Evolutionary conservation across 2,329 filamentous ascomycete genomes (phyloP).

Genomic region (Alternaria sp.): DNA sequence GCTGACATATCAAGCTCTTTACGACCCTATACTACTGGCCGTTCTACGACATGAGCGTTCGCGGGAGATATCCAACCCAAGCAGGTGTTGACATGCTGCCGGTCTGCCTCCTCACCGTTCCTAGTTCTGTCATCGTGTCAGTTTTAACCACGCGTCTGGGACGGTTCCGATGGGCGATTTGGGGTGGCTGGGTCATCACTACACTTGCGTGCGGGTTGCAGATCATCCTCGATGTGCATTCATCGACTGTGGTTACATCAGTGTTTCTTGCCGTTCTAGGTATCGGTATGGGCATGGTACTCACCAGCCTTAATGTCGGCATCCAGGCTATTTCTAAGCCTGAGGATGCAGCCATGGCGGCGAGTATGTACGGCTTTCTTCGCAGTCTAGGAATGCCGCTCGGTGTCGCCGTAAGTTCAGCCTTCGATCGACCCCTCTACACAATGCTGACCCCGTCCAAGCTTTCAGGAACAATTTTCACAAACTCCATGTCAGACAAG

Average conservation of each 20-base stretch:
- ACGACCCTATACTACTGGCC: slow-evolving; percentile 55
- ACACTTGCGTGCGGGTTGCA: slow-evolving; percentile 51
- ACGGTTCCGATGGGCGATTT: slow-evolving; percentile 54
- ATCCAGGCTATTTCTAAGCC: slow-evolving; percentile 51
- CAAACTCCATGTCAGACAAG: slow-evolving; percentile 51
- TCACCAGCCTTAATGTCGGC: slow-evolving; percentile 53
- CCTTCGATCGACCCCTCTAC: not conserved
- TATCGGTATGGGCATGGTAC: slow-evolving; percentile 55
- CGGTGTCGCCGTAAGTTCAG: slow-evolving; percentile 50
- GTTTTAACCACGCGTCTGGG: slow-evolving; percentile 38
- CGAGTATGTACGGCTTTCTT: slow-evolving; percentile 52
- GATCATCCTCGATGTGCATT: slow-evolving; percentile 49
- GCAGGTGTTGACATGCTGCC: slow-evolving; percentile 54
- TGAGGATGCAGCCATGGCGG: slow-evolving; percentile 48
- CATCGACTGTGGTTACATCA: slow-evolving; percentile 48
- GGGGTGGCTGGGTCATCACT: slow-evolving; percentile 54
- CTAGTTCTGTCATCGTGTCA: slow-evolving; percentile 39
- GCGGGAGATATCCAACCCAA: slow-evolving; percentile 43
- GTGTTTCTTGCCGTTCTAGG: slow-evolving; percentile 53
- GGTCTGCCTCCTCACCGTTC: slow-evolving; percentile 37
- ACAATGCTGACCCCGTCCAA: slow-evolving; percentile 15
- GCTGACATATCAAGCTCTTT: slow-evolving; percentile 47
- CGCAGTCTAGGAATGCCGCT: slow-evolving; percentile 57
- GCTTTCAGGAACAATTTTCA: slow-evolving; percentile 49
- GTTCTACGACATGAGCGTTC: slow-evolving; percentile 53